Evolutionary conservation across 2,329 filamentous ascomycete species (phyloP).

Genomic region (Colletotrichum abscissum): DNA sequence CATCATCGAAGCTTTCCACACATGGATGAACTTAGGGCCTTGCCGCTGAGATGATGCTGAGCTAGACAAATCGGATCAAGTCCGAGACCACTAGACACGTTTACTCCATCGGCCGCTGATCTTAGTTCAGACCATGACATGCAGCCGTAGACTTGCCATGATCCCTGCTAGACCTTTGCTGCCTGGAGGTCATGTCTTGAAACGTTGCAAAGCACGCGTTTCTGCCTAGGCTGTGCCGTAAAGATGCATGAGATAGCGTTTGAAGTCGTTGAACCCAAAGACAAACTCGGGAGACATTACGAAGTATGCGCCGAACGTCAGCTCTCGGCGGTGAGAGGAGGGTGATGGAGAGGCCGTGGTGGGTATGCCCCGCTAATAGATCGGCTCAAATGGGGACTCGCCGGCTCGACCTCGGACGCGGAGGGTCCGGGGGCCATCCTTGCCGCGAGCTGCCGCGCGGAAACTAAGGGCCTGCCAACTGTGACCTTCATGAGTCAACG

Average conservation of each 20-base stretch:
- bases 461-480: background rate
- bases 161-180: background rate
- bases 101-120: background rate
- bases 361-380: background rate
- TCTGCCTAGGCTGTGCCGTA: slow-evolving; percentile 2
- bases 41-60: background rate
- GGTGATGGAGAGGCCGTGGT: too few species aligned
- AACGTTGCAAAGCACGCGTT: background rate
- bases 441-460: background rate
- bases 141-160: background rate
- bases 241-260: background rate
- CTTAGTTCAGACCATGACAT: background rate
- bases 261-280: background rate
- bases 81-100: background rate
- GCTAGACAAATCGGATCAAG: background rate
- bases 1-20: background rate
- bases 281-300: background rate
- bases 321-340: too few species aligned
- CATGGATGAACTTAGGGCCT: background rate
- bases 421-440: background rate
- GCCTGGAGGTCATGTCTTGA: background rate
- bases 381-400: background rate
- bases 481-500: fast-evolving
- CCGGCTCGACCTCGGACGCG: background rate
- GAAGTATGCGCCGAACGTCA: background rate